Evolutionary conservation across 257 asterid species (phyloP).

Genomic region (Penstemon davidsonii): DNA sequence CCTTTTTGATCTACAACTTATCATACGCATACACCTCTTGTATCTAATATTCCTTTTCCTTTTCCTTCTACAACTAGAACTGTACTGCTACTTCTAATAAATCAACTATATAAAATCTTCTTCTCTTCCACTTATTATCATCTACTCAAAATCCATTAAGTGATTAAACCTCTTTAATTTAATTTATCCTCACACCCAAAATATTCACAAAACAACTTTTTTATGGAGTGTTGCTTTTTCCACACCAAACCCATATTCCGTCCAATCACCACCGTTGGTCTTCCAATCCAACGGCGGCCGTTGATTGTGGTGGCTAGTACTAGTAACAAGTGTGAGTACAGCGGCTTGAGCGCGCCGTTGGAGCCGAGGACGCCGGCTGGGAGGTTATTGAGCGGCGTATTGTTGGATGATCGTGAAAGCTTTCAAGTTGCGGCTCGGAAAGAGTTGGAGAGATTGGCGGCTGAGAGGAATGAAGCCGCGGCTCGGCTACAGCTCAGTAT

Average conservation of each 20-base stretch:
- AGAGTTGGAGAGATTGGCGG: slow-evolving; percentile 59
- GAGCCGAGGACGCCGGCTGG: slow-evolving; percentile 73
- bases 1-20: slow-evolving; percentile 22
- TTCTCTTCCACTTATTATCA: neutral
- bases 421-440: slow-evolving; percentile 52
- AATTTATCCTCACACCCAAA: slow-evolving; percentile 29
- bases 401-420: slow-evolving; percentile 53
- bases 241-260: slow-evolving; percentile 31
- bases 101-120: neutral
- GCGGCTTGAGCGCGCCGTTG: slow-evolving; percentile 72
- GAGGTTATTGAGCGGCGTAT: slow-evolving; percentile 48
- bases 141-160: neutral
- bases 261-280: slow-evolving; percentile 23
- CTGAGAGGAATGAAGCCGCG: slow-evolving; percentile 55
- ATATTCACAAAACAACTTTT: neutral
- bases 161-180: neutral
- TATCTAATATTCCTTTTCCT: neutral
- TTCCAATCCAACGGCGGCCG: slow-evolving; percentile 28
- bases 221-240: slow-evolving; percentile 63
- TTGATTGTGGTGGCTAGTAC: slow-evolving; percentile 33
- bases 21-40: neutral
- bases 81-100: neutral
- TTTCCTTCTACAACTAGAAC: neutral
- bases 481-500: slow-evolving; percentile 55
- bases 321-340: slow-evolving; percentile 43